Evolutionary conservation across 192 early-diverging fungal species (phyloP), one percentile per base, ranked within the genome.

Genomic region (Coemansia sp.): DNA sequence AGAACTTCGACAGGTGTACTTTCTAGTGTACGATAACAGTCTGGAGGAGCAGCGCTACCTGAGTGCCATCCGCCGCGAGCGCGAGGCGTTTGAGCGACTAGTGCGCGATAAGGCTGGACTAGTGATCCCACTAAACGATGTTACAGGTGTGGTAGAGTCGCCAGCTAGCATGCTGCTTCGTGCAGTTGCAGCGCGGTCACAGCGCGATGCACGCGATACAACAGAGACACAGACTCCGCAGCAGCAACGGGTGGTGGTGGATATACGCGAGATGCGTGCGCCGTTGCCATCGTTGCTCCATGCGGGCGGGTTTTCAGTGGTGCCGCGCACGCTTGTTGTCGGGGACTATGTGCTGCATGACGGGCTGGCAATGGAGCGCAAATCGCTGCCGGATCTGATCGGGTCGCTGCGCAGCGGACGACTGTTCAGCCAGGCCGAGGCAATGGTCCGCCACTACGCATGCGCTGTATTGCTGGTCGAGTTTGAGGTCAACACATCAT

Each of bases 41-140:
- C 85, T 95, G 1, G 95, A 99, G 73, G 97, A 97, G 74, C 96
- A 98, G 74, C 76, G 85, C 25, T 98, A 94, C 62, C 69, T 98
- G 32, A 89, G 89, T 23, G 73, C 80, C 0, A 87, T 98, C 62
- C 81, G 96, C 21, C 85, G 85, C 48, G 96, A 98, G 71, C 95
- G 95, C 68, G 88, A 93, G 58, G 86, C 96, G 0, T 99, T 99
- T 82, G 95, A 98, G 69, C 89, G 84, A 49, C 65, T 98, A 41
- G 97, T 98, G 60, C 64, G 83, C 18, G 91, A 94, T 61, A 96
- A 96, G 78, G 88, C 89, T 31, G 89, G 88, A 71, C 73, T 79
- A 59, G 82, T 79, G 5, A 73, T 83, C 8, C 72, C 82, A 4
- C 26, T 79, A 9, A 62, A 64, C 27, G 50, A 58, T 23, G 38